Conservation (phyloP, 2,329 filamentous ascomycete species). For the Mycosphaerella arachidis region DNA sequence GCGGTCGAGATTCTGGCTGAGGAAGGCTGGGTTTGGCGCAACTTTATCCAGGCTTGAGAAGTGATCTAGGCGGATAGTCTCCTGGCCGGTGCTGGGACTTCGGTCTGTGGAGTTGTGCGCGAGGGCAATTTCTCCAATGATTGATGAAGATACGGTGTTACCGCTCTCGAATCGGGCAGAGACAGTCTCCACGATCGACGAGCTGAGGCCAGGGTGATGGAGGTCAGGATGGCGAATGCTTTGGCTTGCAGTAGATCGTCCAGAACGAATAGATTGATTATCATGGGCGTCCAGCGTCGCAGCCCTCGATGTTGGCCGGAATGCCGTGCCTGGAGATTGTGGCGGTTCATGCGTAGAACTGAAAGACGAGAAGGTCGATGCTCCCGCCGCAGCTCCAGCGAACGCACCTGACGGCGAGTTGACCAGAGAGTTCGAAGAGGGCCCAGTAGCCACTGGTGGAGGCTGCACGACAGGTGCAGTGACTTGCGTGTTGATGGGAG, state of each 20-base stretch:
- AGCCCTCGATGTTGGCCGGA: constrained; percentile 25
- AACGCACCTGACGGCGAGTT: constrained; percentile 23
- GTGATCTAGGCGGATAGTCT: constrained; percentile 80
- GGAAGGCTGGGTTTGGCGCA: constrained; percentile 87
- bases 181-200: constrained; percentile 88
- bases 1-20: constrained; percentile 63
- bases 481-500: constrained; percentile 2
- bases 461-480: constrained; percentile 8
- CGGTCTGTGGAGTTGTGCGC: constrained; percentile 64
- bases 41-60: constrained; percentile 86
- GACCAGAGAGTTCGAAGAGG: constrained; percentile 5
- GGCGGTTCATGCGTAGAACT: constrained; percentile 21
- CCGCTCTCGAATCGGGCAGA: constrained; percentile 77
- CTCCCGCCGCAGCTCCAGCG: constrained; percentile 15
- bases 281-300: constrained; percentile 54
- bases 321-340: constrained; percentile 24
- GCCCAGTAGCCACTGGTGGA: constrained; percentile 1
- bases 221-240: constrained; percentile 72
- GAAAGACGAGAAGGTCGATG: constrained; percentile 30
- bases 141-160: constrained; percentile 63
- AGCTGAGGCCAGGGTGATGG: constrained; percentile 72
- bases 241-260: constrained; percentile 67
- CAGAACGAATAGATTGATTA: constrained; percentile 85
- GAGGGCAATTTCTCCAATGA: constrained; percentile 85
- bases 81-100: constrained; percentile 39